Conservation (phyloP, 768 basidiomycete genomes). For the Suillus alpinus region DNA sequence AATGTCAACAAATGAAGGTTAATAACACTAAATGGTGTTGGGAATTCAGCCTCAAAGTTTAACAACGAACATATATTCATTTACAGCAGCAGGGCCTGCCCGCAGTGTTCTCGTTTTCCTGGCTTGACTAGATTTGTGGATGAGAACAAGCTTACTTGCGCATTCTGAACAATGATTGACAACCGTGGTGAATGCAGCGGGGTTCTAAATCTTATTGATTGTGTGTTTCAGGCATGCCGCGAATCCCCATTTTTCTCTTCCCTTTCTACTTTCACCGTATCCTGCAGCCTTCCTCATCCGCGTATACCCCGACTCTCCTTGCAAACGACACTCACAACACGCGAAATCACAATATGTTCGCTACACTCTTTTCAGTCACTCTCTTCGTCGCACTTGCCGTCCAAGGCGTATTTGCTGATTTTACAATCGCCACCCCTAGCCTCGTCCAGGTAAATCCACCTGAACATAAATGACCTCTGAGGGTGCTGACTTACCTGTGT, state of each 20-base stretch:
- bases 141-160: neutral
- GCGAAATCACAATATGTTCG: constrained; percentile 52
- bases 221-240: neutral
- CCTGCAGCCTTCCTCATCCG: neutral
- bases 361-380: constrained; percentile 72
- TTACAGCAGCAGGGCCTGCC: neutral
- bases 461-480: neutral
- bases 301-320: neutral
- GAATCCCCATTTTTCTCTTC: neutral
- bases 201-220: neutral
- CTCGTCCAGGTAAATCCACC: constrained; percentile 47
- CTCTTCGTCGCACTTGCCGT: constrained; percentile 61
- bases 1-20: no score
- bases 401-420: constrained; percentile 49
- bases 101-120: neutral
- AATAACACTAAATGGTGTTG: no score
- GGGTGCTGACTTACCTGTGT: neutral
- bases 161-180: neutral
- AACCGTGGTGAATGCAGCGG: neutral
- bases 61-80: neutral
- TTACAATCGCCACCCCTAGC: constrained; percentile 50
- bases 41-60: neutral
- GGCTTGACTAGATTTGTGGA: neutral
- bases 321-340: neutral
- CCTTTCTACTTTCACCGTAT: neutral